phyloP scores from a whole-genome alignment of 2,329 filamentous ascomycete genomes.

The Lachnellula subtilissima region DNA sequence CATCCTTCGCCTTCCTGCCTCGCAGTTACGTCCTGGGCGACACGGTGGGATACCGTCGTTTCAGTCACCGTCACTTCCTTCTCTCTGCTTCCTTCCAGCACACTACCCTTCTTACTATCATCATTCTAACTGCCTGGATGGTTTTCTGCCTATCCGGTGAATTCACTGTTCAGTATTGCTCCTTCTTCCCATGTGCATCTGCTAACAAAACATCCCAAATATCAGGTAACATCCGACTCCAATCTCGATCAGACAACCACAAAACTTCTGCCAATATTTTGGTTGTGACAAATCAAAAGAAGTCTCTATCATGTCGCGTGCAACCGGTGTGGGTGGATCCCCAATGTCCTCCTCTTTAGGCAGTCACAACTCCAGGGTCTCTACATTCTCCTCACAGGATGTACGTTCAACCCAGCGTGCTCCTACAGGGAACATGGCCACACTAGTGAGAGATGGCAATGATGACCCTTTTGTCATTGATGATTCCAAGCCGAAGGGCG shows the following conservation, averaged over 20 bases:
- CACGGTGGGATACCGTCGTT: neutral
- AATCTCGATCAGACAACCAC: too few species aligned
- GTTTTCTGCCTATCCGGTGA: too few species aligned
- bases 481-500: slow-evolving; percentile 33
- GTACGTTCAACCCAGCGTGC: slow-evolving; percentile 10
- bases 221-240: too few species aligned
- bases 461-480: slow-evolving; percentile 47
- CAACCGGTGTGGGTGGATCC: slow-evolving; percentile 13
- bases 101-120: neutral
- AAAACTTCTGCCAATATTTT: too few species aligned
- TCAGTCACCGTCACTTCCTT: neutral
- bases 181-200: too few species aligned
- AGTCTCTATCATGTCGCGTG: slow-evolving; percentile 5
- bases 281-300: too few species aligned
- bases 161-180: too few species aligned
- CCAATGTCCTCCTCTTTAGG: slow-evolving; percentile 41
- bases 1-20: too few species aligned
- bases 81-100: neutral
- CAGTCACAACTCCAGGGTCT: slow-evolving; percentile 52
- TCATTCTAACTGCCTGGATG: neutral
- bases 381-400: slow-evolving; percentile 59
- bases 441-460: slow-evolving; percentile 15
- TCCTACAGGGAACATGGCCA: slow-evolving; percentile 20
- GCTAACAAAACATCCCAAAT: too few species aligned
- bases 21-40: too few species aligned